Conservation (phyloP, 108 stramenopile species). For the Nitzschia putrida region DNA sequence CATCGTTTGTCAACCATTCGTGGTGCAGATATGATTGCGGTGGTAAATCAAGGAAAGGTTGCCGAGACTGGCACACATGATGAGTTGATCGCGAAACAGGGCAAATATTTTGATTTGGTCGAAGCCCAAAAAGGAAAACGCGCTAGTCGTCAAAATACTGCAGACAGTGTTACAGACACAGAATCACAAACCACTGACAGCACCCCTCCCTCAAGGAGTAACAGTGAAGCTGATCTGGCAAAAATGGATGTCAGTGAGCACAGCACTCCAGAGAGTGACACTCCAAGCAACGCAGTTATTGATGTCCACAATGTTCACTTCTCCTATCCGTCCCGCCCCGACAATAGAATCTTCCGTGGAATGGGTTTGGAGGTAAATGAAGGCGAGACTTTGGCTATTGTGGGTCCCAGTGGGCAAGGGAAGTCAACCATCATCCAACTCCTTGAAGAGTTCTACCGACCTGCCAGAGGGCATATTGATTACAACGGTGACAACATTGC, state of each 20-base stretch:
- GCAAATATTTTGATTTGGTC: slow-evolving; percentile 16
- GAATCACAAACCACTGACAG: background rate
- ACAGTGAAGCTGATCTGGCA: slow-evolving; percentile 40
- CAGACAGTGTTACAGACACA: slow-evolving; percentile 49
- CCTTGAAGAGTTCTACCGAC: slow-evolving; percentile 63
- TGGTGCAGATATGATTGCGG: slow-evolving; percentile 84
- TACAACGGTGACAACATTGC: slow-evolving; percentile 69
- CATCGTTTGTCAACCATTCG: slow-evolving; percentile 87
- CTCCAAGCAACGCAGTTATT: slow-evolving; percentile 29
- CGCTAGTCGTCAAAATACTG: slow-evolving; percentile 38
- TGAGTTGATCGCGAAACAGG: slow-evolving; percentile 47
- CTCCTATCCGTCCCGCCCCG: slow-evolving; percentile 71
- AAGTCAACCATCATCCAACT: slow-evolving; percentile 38
- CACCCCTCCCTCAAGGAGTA: slow-evolving; percentile 42
- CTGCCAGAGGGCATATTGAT: slow-evolving; percentile 46
- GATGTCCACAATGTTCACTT: slow-evolving; percentile 62
- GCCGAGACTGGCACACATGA: slow-evolving; percentile 90
- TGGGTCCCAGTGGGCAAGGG: slow-evolving; percentile 51
- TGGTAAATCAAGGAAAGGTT: slow-evolving; percentile 73
- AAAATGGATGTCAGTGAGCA: background rate
- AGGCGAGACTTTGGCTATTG: slow-evolving; percentile 73
- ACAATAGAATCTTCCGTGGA: slow-evolving; percentile 49
- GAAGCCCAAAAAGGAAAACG: slow-evolving; percentile 33
- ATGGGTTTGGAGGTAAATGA: slow-evolving; percentile 43
- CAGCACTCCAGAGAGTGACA: background rate